Percentiles rank a stretch among this genome's conserved stretches.
Evolutionary conservation across 352 stramenopile species (phyloP).

Genomic region (Aphanomyces cochlioides): DNA sequence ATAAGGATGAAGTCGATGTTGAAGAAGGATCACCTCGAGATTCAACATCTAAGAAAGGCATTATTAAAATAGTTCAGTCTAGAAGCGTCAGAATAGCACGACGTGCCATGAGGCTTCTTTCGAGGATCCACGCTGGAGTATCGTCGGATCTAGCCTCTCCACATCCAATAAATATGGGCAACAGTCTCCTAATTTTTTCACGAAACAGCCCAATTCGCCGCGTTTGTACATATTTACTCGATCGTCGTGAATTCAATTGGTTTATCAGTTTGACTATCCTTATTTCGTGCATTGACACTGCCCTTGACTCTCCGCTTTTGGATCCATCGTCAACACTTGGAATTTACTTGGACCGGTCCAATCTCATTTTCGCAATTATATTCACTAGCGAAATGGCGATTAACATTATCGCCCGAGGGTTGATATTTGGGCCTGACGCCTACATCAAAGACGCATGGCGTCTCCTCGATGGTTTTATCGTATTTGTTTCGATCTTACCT

Average conservation of each 20-base stretch:
- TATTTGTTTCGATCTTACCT: slow-evolving; percentile 69
- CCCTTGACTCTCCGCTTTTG: slow-evolving; percentile 78
- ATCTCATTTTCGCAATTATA: slow-evolving; percentile 77
- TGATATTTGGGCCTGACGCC: slow-evolving; percentile 58
- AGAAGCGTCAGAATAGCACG: background rate
- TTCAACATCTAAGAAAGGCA: background rate
- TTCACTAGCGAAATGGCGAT: slow-evolving; percentile 79
- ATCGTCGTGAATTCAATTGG: background rate
- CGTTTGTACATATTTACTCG: background rate
- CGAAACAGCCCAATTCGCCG: slow-evolving; percentile 42
- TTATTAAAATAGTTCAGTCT: background rate
- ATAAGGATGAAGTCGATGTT: background rate
- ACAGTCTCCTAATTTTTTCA: slow-evolving; percentile 48
- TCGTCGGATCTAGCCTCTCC: no score
- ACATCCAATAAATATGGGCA: background rate
- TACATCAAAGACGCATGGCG: slow-evolving; percentile 90
- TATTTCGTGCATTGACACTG: slow-evolving; percentile 73
- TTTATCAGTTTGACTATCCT: background rate
- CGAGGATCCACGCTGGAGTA: no score
- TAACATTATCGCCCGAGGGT: slow-evolving; percentile 76
- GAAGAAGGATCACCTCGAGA: background rate
- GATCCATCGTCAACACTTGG: slow-evolving; percentile 49
- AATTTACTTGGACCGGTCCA: slow-evolving; percentile 56
- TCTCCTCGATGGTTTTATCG: slow-evolving; percentile 85
- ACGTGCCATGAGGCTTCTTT: background rate